Base-by-base conservation (phyloP, 148 eudicot species). In the Pharnaceum exiguum region DNA sequence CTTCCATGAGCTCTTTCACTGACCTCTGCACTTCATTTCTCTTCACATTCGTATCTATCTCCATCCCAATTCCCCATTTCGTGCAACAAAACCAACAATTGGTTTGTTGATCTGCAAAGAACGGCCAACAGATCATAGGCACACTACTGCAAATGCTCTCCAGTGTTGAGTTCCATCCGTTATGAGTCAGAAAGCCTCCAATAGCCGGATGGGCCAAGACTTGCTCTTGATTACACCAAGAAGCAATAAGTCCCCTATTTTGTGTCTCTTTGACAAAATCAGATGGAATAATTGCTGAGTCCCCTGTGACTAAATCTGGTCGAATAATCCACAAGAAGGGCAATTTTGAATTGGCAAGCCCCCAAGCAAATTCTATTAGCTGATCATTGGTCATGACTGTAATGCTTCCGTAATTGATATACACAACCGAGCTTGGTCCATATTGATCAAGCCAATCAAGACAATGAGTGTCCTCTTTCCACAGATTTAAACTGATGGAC, bases 41-140 rank as follows among this genome's bases (percentile, higher is more conserved):
- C 54, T 59, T 60, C 27, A 52, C 72, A 32, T 68, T 52, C 38
- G 17, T 55, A 21, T 66, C 70, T 22, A 69, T 37, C 57, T 69
- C 68, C 60, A 62, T 28, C 2, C 67, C 73, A 0, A 62, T 7
- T 2, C 65, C 65, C 71, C 51, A 67, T 2, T 58, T n/a, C 10
- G 25, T 59, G 23, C 71, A 59, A 18, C 24, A 23, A 23, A 15
- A 67, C 71, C 65, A 59, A 51, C 71, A 58, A 23, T 58, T 58
- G 28, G 71, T 59, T n/a, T 50, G 57, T 25, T 67, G 71, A 3
- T 67, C 71, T 0, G 65, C 71, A 2, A 38, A 42, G 32, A 43
- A 51, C 2, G 71, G 65, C 71, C 71, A 67, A 59, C n/a, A n/a
- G n/a, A n/a, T n/a, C n/a, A n/a, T n/a, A n/a, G n/a, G n/a, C n/a